Evolutionary conservation across 352 stramenopile genomes (phyloP).

Genomic region (Phytophthora kernoviae): DNA sequence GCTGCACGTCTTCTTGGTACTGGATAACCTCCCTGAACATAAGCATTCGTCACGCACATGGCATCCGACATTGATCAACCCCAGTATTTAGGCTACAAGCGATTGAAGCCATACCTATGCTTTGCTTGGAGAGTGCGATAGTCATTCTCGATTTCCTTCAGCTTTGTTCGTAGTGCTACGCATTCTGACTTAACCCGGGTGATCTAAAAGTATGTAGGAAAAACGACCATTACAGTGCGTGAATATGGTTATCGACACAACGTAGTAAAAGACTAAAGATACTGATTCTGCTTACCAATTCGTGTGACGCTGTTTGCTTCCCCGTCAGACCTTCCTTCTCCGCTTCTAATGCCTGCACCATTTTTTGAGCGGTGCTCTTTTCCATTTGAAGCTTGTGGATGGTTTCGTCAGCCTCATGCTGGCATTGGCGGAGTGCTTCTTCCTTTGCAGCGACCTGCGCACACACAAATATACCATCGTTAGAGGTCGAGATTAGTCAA

Average conservation of each 20-base stretch:
- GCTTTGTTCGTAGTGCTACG: slow-evolving; percentile 62
- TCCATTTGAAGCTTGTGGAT: slow-evolving; percentile 58
- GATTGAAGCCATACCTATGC: slow-evolving; percentile 44
- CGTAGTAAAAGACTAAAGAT: neutral
- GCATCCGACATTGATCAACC: neutral
- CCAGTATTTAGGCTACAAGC: neutral
- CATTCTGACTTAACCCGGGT: slow-evolving; percentile 74
- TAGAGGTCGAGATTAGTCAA: neutral
- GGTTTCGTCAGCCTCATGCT: slow-evolving; percentile 53
- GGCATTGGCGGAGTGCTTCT: slow-evolving; percentile 39
- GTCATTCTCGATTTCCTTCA: slow-evolving; percentile 82
- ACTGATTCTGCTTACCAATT: slow-evolving; percentile 44
- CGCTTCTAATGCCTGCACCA: slow-evolving; percentile 50
- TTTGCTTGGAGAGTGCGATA: slow-evolving; percentile 77
- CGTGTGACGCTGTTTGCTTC: slow-evolving; percentile 63
- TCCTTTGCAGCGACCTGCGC: slow-evolving; percentile 50
- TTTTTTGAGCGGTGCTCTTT: slow-evolving; percentile 47
- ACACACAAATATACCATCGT: too few species aligned
- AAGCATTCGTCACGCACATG: neutral
- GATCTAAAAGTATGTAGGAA: slow-evolving; percentile 31
- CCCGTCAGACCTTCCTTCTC: slow-evolving; percentile 54
- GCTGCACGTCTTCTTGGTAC: slow-evolving; percentile 69
- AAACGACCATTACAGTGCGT: slow-evolving; percentile 1
- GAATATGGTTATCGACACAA: neutral
- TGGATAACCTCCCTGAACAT: slow-evolving; percentile 54